Evolutionary conservation across 257 asterid genomes (phyloP), one percentile per base, ranked within the genome.

Genomic region (Solanum phureja): DNA sequence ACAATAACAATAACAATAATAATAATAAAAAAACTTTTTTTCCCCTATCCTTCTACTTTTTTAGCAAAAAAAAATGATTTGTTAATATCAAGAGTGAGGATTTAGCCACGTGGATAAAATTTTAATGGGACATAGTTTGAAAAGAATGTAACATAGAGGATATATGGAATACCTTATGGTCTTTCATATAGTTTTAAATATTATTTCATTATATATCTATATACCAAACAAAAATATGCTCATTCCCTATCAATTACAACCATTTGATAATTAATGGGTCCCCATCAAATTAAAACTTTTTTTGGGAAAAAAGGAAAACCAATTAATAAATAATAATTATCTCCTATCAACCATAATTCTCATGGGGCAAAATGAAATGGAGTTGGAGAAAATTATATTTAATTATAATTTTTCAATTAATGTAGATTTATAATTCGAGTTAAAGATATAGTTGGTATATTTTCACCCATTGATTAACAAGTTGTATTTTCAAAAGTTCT

Each of bases 121-220:
- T 29, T 89, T 82, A 91, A 89, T 90, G 88, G 84, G 34, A 44
- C 33, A 58, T 76, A 86, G 90, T 84, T 87, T 88, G 92, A 89
- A 88, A 82, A 81, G 90, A 87, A 89, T 88, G 92, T 87, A 76
- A 38, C 89, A 79, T 29, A 89, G 81, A 79, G 64, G 86, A 40
- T 76, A 40, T 76, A 49, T 86, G 83, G 83, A 56, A 84, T 86
- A 66, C 40, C 3, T 79, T 44, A 13, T 46, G 38, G 68, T 64
- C 83, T 62, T 46, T 46, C 18, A 4, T 40, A 77, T 27, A 81
- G 85, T 81, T 81, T 42, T 44, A 46, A 18, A 46, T 81, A 46
- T 27, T 81, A 81, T 16, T 81, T 79, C 24, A 19, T 27, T 81
- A 29, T 46, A 81, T 27, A 16, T 81, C 42, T 81, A 27, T 46